Conservation (phyloP, 768 basidiomycete genomes). For the Psilocybe subaeruginosa region DNA sequence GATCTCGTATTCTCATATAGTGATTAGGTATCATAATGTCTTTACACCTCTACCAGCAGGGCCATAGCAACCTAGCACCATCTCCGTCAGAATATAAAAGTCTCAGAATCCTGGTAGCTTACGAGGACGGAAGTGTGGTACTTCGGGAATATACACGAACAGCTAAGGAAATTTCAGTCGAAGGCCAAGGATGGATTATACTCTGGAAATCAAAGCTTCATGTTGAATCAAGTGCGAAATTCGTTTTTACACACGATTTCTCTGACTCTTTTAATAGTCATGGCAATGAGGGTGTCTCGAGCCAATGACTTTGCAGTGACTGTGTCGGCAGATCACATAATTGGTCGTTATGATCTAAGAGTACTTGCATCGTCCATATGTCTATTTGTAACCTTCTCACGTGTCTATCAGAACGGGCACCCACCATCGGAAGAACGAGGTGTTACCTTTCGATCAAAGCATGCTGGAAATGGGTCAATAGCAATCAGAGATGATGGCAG, state of each 20-base stretch:
- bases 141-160: conserved; percentile 54
- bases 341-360: conserved; percentile 64
- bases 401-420: conserved; percentile 16
- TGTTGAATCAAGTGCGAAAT: conserved; percentile 64
- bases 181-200: conserved; percentile 74
- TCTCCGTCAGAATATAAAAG: conserved; percentile 35
- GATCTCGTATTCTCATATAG: background rate
- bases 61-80: conserved; percentile 16
- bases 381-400: background rate
- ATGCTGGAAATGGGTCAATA: conserved; percentile 81
- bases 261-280: conserved; percentile 51
- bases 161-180: conserved; percentile 54
- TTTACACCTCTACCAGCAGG: conserved; percentile 60
- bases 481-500: conserved; percentile 74
- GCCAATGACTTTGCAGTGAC: conserved; percentile 67
- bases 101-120: conserved; percentile 71
- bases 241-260: background rate
- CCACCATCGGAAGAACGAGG: conserved; percentile 26
- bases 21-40: conserved; percentile 86
- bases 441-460: conserved; percentile 59
- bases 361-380: conserved; percentile 30
- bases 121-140: conserved; percentile 88
- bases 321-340: conserved; percentile 83
- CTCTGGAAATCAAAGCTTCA: conserved; percentile 72
- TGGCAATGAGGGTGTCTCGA: conserved; percentile 79